phyloP scores from a whole-genome alignment of 352 stramenopile species.

The Phytophthora hybrid region DNA sequence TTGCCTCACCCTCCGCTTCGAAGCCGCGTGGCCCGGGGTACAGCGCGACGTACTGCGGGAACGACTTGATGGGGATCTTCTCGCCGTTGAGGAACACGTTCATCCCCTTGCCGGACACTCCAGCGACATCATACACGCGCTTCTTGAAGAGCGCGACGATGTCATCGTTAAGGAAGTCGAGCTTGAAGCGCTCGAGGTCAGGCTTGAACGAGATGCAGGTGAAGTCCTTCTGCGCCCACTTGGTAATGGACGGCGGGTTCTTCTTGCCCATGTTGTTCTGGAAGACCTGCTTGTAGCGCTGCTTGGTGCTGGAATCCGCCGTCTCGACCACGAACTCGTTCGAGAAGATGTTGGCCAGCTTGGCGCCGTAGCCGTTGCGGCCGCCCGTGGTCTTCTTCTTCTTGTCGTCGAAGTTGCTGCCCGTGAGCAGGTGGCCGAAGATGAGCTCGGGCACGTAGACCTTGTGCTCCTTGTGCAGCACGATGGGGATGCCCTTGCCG shows the following conservation, averaged over 20 bases:
- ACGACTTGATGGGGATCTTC: conserved; percentile 93
- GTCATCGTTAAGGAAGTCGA: conserved; percentile 91
- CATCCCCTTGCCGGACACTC: conserved; percentile 92
- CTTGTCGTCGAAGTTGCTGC: conserved; percentile 98
- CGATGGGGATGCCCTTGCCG: conserved; percentile 97
- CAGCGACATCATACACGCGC: conserved; percentile 97
- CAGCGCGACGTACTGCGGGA: conserved; percentile 94
- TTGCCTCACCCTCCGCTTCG: conserved; percentile 41
- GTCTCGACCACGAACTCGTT: conserved; percentile 99
- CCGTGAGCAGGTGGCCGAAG: conserved; percentile 98
- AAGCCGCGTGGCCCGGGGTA: conserved; percentile 68
- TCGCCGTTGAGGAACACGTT: conserved; percentile 96
- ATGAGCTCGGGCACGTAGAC: conserved; percentile 98
- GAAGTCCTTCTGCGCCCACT: conserved; percentile 90
- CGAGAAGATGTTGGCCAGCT: conserved; percentile 99
- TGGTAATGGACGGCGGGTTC: conserved; percentile 87
- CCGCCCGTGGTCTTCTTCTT: conserved; percentile 96
- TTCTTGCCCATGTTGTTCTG: conserved; percentile 95
- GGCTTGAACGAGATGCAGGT: conserved; percentile 98
- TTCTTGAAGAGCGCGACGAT: conserved; percentile 97
- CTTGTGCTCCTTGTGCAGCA: conserved; percentile 97
- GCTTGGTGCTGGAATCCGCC: conserved; percentile 91
- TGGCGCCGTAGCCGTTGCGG: conserved; percentile 98
- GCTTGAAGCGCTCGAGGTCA: conserved; percentile 95
- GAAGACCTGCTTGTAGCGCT: conserved; percentile 95